Base-by-base conservation (phyloP, 257 asterid species). In the Marsdenia floribunda region DNA sequence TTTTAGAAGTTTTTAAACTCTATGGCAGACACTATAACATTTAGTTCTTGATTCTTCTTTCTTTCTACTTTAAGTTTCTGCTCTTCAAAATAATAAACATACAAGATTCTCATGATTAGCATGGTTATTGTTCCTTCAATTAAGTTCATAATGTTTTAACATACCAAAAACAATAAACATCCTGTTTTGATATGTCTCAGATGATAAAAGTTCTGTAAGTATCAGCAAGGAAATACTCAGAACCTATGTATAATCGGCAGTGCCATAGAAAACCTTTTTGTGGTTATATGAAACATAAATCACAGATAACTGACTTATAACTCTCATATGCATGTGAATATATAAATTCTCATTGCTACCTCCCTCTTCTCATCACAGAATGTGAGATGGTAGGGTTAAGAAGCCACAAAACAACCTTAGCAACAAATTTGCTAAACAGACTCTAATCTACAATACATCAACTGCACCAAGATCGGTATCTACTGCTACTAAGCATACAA, bases 401-500 rank as follows among this genome's bases (percentile, higher is more conserved):
- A 68, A 68, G 49, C 18, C 19, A 22, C 29, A 55, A 47, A 38
- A 4, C 42, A 46, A 29, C 24, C 15, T 55, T n/a, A 24, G 35
- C 15, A 68, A 59, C 74, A 55, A 29, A n/a, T 55, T 24, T 29
- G 63, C 49, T 6, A 37, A 40, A 24, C 60, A 22, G 37, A 15
- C 47, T 33, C 22, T 47, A 5, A 50, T 47, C 42, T 49, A 15
- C n/a, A 24, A 53, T 16, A 16, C 44, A 9, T 38, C 19, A 55
- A 66, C 24, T 8, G 50, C 57, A 37, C 15, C 42, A 37, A 65
- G 26, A 40, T 52, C 19, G n/a, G 13, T 26, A 52, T 57, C 47
- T 70, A 26, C 61, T 40, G 75, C 46, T 19, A 35, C n/a, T 54
- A 29, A 24, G 44, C 22, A 68, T 33, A 82, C 81, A 85, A 86